These are phyloP conservation scores for Annona cherimola DNA, from an alignment of 164 flowering plant genomes.

Conservation along the genomic window DNA sequence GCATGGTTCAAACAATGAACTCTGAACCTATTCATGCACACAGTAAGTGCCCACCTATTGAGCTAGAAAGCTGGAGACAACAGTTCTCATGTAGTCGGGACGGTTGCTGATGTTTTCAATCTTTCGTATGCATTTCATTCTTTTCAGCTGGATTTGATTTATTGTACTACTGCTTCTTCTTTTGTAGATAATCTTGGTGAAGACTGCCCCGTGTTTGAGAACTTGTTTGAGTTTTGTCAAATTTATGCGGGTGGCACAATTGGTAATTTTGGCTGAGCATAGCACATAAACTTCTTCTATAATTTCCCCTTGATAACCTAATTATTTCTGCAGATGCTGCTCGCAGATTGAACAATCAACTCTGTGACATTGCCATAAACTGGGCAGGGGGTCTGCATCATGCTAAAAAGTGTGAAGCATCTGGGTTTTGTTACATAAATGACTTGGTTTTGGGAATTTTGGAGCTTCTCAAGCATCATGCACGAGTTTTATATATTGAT, in stretches of 20 bases:
- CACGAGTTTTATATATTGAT: constrained; percentile 90
- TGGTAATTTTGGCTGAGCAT: constrained; percentile 41
- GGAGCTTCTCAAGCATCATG: constrained; percentile 89
- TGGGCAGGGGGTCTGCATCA: constrained; percentile 99
- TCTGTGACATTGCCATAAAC: constrained; percentile 95
- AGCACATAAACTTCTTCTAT: background rate
- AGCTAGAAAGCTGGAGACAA: too few species aligned
- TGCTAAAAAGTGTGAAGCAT: constrained; percentile 96
- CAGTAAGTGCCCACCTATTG: too few species aligned
- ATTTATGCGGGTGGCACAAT: constrained; percentile 98
- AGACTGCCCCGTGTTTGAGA: constrained; percentile 97
- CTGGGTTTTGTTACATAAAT: constrained; percentile 97
- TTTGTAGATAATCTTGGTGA: constrained; percentile 89
- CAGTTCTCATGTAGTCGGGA: too few species aligned
- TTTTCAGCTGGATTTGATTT: background rate
- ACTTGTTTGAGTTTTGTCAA: constrained; percentile 94
- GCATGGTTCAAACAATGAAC: too few species aligned
- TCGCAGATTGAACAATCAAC: constrained; percentile 75
- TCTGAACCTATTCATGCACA: too few species aligned
- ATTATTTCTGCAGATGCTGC: constrained; percentile 72
- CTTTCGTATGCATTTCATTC: background rate
- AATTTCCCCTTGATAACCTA: background rate
- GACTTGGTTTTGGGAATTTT: constrained; percentile 93
- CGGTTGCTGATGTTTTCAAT: background rate
- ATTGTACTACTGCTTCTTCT: background rate